phyloP scores from a whole-genome alignment of 2,329 filamentous ascomycete species.

The Phialophora tarda region DNA sequence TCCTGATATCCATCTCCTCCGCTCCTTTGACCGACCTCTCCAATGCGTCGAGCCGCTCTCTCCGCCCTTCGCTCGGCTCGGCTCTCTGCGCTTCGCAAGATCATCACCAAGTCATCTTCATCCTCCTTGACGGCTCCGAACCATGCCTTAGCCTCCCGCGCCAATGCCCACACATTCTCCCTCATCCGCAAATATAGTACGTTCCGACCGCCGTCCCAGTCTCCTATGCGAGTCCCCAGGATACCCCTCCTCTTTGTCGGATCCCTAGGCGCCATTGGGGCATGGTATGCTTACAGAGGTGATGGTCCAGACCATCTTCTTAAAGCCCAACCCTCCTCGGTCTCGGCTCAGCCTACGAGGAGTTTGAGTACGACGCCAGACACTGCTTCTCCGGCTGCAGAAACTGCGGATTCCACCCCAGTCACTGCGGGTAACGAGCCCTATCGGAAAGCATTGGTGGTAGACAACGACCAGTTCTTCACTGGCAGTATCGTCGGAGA shows the following conservation, averaged over 20 bases:
- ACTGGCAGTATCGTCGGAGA: constrained; percentile 85
- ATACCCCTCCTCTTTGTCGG: constrained; percentile 56
- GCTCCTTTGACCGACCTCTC: constrained; percentile 32
- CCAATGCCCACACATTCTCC: constrained; percentile 38
- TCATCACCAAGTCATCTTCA: constrained; percentile 42
- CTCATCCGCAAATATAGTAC: constrained; percentile 46
- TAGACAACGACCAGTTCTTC: constrained; percentile 88
- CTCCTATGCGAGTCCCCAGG: constrained; percentile 57
- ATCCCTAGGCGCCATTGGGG: constrained; percentile 54
- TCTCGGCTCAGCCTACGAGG: constrained; percentile 31
- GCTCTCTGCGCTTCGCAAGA: constrained; percentile 52
- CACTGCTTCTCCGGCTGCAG: constrained; percentile 27
- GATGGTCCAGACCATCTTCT: constrained; percentile 38
- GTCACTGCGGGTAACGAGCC: constrained; percentile 58
- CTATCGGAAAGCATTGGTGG: constrained; percentile 72
- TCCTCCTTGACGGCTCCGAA: constrained; percentile 46
- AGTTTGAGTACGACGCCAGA: constrained; percentile 32
- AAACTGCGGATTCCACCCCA: constrained; percentile 41
- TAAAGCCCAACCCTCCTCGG: constrained; percentile 35
- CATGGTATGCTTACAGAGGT: constrained; percentile 57
- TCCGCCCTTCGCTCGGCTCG: constrained; percentile 56
- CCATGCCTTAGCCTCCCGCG: constrained; percentile 47
- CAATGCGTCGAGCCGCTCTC: constrained; percentile 56
- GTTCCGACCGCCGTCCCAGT: constrained; percentile 47
- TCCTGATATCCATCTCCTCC: constrained; percentile 12